phyloP scores from a whole-genome alignment of 148 eudicot species.

The Pharnaceum exiguum region DNA sequence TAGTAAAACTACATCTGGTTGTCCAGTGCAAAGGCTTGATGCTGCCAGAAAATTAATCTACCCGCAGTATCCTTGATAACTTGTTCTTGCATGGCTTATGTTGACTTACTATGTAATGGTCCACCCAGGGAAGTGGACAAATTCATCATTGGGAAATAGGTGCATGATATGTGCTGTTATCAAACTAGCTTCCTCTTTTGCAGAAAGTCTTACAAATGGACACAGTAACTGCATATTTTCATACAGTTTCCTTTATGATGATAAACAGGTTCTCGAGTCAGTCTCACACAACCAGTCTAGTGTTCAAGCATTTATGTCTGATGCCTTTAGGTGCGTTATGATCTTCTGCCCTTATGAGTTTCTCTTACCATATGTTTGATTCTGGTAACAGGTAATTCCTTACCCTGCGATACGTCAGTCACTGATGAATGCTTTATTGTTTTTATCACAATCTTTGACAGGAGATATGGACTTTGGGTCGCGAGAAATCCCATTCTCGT shows the following conservation, averaged over 20 bases:
- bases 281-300: constrained; percentile 27
- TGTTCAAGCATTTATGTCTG: constrained; percentile 51
- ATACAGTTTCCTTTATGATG: not conserved
- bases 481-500: constrained; percentile 60
- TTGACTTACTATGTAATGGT: too few relatives aligned
- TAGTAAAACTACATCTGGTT: too few relatives aligned
- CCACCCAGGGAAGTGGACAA: too few relatives aligned
- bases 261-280: constrained; percentile 11
- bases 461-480: constrained; percentile 72
- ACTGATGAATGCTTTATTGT: not conserved
- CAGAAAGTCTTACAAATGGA: too few relatives aligned
- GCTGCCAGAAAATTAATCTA: too few relatives aligned
- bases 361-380: not conserved
- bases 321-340: constrained; percentile 44
- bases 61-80: too few relatives aligned
- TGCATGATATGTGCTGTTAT: not conserved
- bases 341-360: constrained; percentile 5
- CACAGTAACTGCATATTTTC: not conserved
- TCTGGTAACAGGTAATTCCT: not conserved
- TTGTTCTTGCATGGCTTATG: too few relatives aligned
- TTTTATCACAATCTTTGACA: constrained; percentile 20
- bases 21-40: too few relatives aligned
- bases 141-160: not conserved
- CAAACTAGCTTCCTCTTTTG: too few relatives aligned
- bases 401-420: not conserved